Base-by-base conservation (phyloP, 352 stramenopile genomes). In the Phytopythium boreale region DNA sequence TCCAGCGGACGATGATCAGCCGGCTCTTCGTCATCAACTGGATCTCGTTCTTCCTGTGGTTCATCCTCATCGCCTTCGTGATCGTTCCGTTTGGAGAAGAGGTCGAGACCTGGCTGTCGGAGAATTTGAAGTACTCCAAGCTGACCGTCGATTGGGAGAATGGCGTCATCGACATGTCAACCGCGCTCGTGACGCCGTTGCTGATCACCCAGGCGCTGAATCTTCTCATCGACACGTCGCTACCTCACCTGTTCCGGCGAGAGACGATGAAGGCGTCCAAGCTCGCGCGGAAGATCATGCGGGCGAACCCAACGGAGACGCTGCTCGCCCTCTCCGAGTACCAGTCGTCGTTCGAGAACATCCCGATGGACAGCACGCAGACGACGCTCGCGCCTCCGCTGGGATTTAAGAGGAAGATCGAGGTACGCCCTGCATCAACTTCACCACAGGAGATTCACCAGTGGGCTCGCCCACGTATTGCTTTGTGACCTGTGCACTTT, bases 41-140 rank as follows among this genome's bases (percentile, higher is more conserved):
- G 88, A 92, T 95, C 53, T 94, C 87, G 20, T 95, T 95, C 62
- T 96, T 96, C 61, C 68, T 93, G 43, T 96, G 87, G 88, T 96
- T 95, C 57, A 93, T 96, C 59, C 65, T 95, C 46, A 93, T 96
- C 39, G 84, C 88, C 11, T 95, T 95, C 61, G 79, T 94, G 55
- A 93, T 94, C 60, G 85, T 95, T 1, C 88, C 88, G 17, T 96
- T 95, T 41, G 88, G 88, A 0, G 72, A 88, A 43, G 61, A 86
- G 36, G 83, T 96, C 26, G 86, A 96, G 61, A 82, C 80, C 14
- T 95, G 85, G 85, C 73, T 95, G 19, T 77, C 82, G 2, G 70
- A 80, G 39, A 91, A 92, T 61, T 79, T 95, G 53, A 82, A 87
- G 51, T 90, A 90, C 72, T 92, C 82, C 43, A 88, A 91, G 46